These are phyloP conservation scores for Entonaema liquescens DNA, from an alignment of 495 filamentous ascomycete genomes.

Conservation along the genomic window DNA sequence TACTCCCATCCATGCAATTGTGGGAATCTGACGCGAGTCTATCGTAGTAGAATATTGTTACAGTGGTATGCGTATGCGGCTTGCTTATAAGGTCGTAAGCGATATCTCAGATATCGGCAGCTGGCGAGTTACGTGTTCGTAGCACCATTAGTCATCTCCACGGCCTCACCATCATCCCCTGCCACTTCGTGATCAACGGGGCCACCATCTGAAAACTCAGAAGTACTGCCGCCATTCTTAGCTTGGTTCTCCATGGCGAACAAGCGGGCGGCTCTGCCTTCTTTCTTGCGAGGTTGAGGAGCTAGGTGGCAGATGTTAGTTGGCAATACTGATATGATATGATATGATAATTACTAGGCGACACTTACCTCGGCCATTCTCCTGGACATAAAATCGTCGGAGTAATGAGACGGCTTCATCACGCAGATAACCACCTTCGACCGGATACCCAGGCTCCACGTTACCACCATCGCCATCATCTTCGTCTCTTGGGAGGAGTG, in stretches of 20 bases:
- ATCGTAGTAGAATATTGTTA: constrained; percentile 25
- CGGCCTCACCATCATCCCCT: constrained; percentile 10
- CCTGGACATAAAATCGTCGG: constrained; percentile 94
- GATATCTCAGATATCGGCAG: not conserved
- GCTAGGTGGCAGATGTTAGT: constrained; percentile 46
- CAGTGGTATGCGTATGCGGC: constrained; percentile 9
- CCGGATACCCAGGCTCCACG: constrained; percentile 77
- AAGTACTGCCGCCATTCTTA: constrained; percentile 24
- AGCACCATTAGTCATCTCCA: not conserved
- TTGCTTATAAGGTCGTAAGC: constrained; percentile 16
- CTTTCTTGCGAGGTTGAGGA: constrained; percentile 62
- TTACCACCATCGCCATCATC: constrained; percentile 55
- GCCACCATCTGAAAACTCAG: constrained; percentile 33
- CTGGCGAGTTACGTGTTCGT: not conserved
- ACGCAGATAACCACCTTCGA: constrained; percentile 81
- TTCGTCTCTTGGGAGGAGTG: constrained; percentile 25
- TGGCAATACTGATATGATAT: not conserved
- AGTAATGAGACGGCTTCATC: constrained; percentile 91
- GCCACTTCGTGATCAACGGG: constrained; percentile 26
- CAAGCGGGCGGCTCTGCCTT: constrained; percentile 59
- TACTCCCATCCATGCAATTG: constrained; percentile 27
- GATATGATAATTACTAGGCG: not conserved
- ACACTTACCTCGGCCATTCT: constrained; percentile 81
- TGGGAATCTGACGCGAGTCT: constrained; percentile 19
- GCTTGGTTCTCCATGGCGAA: constrained; percentile 50